Evolutionary conservation across 2,329 filamentous ascomycete species (phyloP).

Genomic region (Trichoderma brevicompactum): DNA sequence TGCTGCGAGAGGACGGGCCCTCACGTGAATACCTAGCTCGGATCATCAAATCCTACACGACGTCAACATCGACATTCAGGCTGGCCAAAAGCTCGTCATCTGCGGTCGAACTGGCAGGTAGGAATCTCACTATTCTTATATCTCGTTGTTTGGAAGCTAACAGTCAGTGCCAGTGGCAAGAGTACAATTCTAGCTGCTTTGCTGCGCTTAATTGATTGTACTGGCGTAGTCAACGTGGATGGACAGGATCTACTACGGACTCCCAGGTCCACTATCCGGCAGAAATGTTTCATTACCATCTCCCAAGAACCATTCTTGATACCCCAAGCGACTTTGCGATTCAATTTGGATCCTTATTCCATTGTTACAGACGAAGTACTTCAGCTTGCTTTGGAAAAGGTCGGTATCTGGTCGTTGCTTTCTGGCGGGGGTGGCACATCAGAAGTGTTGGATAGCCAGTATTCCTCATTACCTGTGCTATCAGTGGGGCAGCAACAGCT

Average conservation of each 20-base stretch:
- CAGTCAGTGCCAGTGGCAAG: constrained; percentile 34
- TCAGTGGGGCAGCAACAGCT: constrained; percentile 42
- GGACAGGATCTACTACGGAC: constrained; percentile 37
- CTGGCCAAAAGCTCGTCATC: constrained; percentile 34
- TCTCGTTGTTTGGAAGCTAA: not conserved
- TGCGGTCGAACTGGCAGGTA: constrained; percentile 38
- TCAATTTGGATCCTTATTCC: constrained; percentile 33
- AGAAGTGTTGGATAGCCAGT: constrained; percentile 33
- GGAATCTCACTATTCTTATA: not conserved
- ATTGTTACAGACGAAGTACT: constrained; percentile 26
- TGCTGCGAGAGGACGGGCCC: not conserved
- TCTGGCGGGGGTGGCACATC: not conserved
- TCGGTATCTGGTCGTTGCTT: constrained; percentile 29
- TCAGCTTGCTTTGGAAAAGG: constrained; percentile 25
- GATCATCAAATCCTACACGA: constrained; percentile 31
- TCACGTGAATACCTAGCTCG: not conserved
- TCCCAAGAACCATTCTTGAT: constrained; percentile 39
- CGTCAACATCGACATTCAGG: constrained; percentile 30
- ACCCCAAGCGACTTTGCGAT: constrained; percentile 31
- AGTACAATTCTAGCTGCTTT: constrained; percentile 34
- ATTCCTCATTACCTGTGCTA: constrained; percentile 37
- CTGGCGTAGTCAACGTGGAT: constrained; percentile 39
- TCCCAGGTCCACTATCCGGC: constrained; percentile 34
- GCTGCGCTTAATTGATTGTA: constrained; percentile 31
- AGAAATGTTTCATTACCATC: constrained; percentile 40